A percentile compares a stretch with the other conserved stretches of the same genome.
phyloP scores from a whole-genome alignment of 2,329 filamentous ascomycete species.

The Alternaria sp. region DNA sequence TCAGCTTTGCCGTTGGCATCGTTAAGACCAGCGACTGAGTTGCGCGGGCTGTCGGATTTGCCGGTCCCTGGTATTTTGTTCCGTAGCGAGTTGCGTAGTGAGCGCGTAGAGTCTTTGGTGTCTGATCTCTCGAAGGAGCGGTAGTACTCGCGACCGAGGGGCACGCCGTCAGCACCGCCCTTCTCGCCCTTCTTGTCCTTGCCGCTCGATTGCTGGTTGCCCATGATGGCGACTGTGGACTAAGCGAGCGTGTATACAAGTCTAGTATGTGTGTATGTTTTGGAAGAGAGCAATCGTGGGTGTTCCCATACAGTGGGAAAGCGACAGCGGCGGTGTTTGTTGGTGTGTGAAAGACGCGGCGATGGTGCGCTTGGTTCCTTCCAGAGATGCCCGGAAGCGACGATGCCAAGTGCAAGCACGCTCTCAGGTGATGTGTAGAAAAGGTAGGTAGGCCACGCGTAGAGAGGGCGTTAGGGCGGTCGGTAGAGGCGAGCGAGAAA shows the following conservation, averaged over 20 bases:
- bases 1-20: conserved; percentile 63
- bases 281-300: background rate
- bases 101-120: conserved; percentile 90
- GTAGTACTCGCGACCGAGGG: conserved; percentile 75
- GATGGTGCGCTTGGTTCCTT: conserved; percentile 27
- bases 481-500: conserved; percentile 56
- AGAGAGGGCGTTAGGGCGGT: conserved; percentile 52
- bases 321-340: conserved; percentile 23
- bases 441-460: conserved; percentile 19
- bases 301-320: conserved; percentile 16
- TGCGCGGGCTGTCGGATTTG: conserved; percentile 81
- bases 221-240: conserved; percentile 65
- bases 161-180: conserved; percentile 61
- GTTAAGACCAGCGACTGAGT: conserved; percentile 69
- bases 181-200: conserved; percentile 55
- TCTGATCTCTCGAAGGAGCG: conserved; percentile 92
- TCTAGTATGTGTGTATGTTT: conserved; percentile 17
- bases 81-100: conserved; percentile 79
- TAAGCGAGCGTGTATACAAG: conserved; percentile 16
- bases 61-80: conserved; percentile 84
- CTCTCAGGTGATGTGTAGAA: conserved; percentile 10
- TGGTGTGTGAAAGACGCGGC: conserved; percentile 24
- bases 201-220: conserved; percentile 76
- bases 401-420: conserved; percentile 30
- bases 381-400: conserved; percentile 16